phyloP scores from a whole-genome alignment of 2,329 filamentous ascomycete species.

The Colletotrichum sp. region DNA sequence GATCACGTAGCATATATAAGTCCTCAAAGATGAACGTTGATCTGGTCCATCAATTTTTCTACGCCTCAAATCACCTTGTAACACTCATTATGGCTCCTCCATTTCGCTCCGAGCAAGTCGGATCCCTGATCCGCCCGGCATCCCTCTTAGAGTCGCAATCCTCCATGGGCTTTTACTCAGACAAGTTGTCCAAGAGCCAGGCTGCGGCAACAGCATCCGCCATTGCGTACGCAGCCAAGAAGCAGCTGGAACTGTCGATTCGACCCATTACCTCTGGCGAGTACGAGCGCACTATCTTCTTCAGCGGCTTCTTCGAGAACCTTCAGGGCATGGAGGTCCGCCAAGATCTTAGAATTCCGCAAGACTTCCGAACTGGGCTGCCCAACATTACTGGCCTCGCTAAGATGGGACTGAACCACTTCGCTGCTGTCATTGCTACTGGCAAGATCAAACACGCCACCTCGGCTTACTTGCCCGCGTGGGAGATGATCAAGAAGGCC shows the following conservation, averaged over 20 bases:
- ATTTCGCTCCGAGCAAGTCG: conserved; percentile 76
- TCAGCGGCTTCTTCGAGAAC: conserved; percentile 54
- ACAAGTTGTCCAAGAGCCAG: conserved; percentile 38
- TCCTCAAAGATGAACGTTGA: neutral
- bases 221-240: conserved; percentile 68
- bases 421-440: conserved; percentile 49
- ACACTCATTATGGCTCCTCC: conserved; percentile 38
- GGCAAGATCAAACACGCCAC: conserved; percentile 49
- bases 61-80: neutral
- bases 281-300: conserved; percentile 61
- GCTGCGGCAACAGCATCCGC: conserved; percentile 60
- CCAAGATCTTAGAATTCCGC: neutral
- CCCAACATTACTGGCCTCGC: neutral
- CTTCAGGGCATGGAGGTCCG: conserved; percentile 27
- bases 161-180: neutral
- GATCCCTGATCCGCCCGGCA: conserved; percentile 71
- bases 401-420: conserved; percentile 1
- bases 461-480: conserved; percentile 53
- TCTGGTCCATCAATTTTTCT: neutral
- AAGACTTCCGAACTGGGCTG: neutral
- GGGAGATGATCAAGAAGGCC: conserved; percentile 49
- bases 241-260: conserved; percentile 68
- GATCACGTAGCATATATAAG: neutral
- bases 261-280: conserved; percentile 73
- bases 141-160: conserved; percentile 53